Evolutionary conservation across 2,329 filamentous ascomycete genomes (phyloP), one percentile per base, ranked within the genome.

Genomic region (Pleurostoma richardsiae): DNA sequence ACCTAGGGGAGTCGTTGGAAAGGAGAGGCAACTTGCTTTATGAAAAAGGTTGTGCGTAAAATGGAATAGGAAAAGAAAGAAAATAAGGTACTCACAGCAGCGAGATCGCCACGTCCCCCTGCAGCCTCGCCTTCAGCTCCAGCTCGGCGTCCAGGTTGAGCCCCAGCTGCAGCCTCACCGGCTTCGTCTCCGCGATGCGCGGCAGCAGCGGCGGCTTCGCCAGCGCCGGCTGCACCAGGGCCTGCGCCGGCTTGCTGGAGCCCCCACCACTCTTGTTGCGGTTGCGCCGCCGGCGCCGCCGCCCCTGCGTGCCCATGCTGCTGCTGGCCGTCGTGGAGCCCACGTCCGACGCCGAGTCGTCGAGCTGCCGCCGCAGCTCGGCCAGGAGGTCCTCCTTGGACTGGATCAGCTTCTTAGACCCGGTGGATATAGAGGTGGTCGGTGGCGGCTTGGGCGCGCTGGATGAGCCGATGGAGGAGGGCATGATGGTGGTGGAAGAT

Each of bases 61-160:
- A 40, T 42, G 29, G 45, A n/a, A 19, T 6, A 29, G 4, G 11
- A 29, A 41, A 36, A 40, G 30, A 39, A 36, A 4, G 36, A 39
- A 10, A 11, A 41, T 43, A 28, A 29, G 6, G 43, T 28, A 62
- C 69, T 62, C 75, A 89, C 86, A 86, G 80, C 57, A 90, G 70
- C 46, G 79, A 81, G 52, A 90, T 63, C 3, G 84, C 88, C 53
- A 90, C 64, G 69, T 90, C 86, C 53, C 87, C 86, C 56, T 88
- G 79, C 48, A 91, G 86, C 63, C 81, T 83, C n/a, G 87, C 86
- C 71, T 89, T 90, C 49, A 91, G 71, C 65, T 89, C 81, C 54
- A 91, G 82, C 65, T 90, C 85, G 43, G 90, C 76, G 53, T 90
- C 85, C 48, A 91, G 68, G 65, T 91, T 90, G 38, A 66, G 54